These are phyloP conservation scores for Hymenoscyphus infarciens DNA, from an alignment of 2,329 filamentous ascomycete species.

Conservation along the genomic window DNA sequence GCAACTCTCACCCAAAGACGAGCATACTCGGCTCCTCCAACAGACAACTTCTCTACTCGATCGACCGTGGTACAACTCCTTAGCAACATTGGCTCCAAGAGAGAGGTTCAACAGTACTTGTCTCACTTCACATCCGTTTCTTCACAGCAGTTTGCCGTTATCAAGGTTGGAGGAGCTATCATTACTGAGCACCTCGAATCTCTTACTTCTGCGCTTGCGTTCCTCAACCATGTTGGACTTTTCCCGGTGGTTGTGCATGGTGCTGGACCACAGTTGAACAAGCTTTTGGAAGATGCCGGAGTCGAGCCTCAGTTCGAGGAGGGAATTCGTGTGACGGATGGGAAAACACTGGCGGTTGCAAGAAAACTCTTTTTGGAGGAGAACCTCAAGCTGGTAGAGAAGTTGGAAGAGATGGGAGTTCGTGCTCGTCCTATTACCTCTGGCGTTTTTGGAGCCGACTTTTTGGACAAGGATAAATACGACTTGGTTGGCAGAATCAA, in stretches of 20 bases:
- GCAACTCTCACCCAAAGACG: constrained; percentile 27
- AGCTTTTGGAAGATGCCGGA: constrained; percentile 81
- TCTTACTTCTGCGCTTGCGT: constrained; percentile 81
- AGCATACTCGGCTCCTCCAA: constrained; percentile 32
- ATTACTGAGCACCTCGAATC: constrained; percentile 91
- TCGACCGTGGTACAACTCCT: constrained; percentile 85
- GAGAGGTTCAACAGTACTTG: constrained; percentile 95
- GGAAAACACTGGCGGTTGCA: constrained; percentile 87
- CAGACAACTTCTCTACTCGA: constrained; percentile 49
- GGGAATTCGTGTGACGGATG: constrained; percentile 92
- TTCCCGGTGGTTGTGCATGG: constrained; percentile 96
- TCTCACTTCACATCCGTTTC: constrained; percentile 96
- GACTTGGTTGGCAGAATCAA: constrained; percentile 95
- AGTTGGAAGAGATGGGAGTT: constrained; percentile 85
- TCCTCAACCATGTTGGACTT: constrained; percentile 90
- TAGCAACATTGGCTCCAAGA: constrained; percentile 93
- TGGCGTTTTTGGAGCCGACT: constrained; percentile 88
- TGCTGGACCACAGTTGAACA: constrained; percentile 91
- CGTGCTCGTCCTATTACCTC: constrained; percentile 83
- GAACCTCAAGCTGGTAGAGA: constrained; percentile 88
- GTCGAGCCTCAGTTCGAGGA: constrained; percentile 96
- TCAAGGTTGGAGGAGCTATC: constrained; percentile 96
- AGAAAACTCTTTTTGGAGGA: constrained; percentile 92
- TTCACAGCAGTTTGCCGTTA: constrained; percentile 95
- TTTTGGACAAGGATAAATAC: constrained; percentile 94